Base-by-base conservation (phyloP, 345 rosid genomes). In the Heritiera littoralis region DNA sequence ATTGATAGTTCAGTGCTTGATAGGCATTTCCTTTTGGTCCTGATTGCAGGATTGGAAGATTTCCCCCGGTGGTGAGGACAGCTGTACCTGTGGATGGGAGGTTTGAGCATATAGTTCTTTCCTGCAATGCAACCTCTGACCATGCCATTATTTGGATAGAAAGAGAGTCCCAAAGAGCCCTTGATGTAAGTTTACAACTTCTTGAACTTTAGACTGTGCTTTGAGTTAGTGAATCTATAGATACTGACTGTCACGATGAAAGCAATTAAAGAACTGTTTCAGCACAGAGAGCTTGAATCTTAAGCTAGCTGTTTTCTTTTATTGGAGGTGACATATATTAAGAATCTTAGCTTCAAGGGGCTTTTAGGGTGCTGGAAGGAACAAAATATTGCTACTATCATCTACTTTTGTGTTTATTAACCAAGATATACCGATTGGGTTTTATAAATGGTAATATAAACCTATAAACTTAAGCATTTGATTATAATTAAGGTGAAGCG, bases 81-180 rank as follows among this genome's bases (percentile, higher is more conserved):
- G 99, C 99, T 67, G 99, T 94, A 6, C 99, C 99, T 28, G 98
- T 96, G 67, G 97, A 96, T 83, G 97, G 98, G 78, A 90, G 98
- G 78, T 96, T 96, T 78, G 98, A 96, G 90, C 97, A 91, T 82
- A 80, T 89, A 10, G 97, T 91, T 81, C 92, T 96, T 70, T 92
- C 98, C 20, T 92, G 97, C 84, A 96, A 94, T 83, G 94, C 94
- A 58, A 93, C 92, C 11, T 82, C 96, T 7, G 99, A 96, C 83
- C 97, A 93, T 80, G 93, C 94, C 23, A 85, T 94, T 80, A 85
- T 96, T 72, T 96, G 97, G 98, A 86, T 93, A 38, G 88, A 89
- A 81, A 91, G 95, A 85, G 99, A 96, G 84, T 96, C 92, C 30
- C 93, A 88, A 83, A 89, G 83, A 83, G 99, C 98, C 69, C 82